These are phyloP conservation scores for Bassia scoparia DNA, from an alignment of 148 eudicot species.

Conservation along the genomic window DNA sequence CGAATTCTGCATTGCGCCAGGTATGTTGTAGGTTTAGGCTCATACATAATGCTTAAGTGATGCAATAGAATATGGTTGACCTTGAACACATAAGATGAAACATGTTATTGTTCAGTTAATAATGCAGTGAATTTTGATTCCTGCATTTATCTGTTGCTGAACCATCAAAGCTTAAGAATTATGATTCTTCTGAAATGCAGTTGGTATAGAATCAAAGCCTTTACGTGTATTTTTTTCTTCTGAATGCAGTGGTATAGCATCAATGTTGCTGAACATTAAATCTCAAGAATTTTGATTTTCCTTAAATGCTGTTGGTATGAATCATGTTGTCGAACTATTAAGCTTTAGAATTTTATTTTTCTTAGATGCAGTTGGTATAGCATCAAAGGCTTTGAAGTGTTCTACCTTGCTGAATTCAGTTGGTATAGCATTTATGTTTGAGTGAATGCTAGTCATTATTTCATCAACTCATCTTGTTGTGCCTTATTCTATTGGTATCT, in stretches of 20 bases:
- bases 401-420: not conserved
- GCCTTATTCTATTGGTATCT: too few species aligned
- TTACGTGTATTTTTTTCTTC: not conserved
- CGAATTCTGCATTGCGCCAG: constrained; percentile 91
- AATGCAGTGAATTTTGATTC: not conserved
- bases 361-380: too few species aligned
- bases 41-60: not conserved
- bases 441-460: not conserved
- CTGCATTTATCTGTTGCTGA: too few species aligned
- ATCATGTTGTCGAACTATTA: too few species aligned
- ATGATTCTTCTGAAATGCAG: too few species aligned
- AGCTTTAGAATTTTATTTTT: too few species aligned
- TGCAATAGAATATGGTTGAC: not conserved
- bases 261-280: too few species aligned
- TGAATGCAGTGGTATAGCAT: not conserved
- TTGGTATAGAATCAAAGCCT: not conserved
- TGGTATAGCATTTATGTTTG: not conserved
- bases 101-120: not conserved
- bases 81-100: not conserved
- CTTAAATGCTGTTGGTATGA: too few species aligned
- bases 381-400: too few species aligned
- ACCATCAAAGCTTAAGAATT: too few species aligned
- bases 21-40: constrained; percentile 30
- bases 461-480: not conserved
- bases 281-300: too few species aligned